Percentiles rank a stretch among this genome's conserved stretches.
phyloP scores from a whole-genome alignment of 1,139 yeast species.

The Taphrina wiesneri region DNA sequence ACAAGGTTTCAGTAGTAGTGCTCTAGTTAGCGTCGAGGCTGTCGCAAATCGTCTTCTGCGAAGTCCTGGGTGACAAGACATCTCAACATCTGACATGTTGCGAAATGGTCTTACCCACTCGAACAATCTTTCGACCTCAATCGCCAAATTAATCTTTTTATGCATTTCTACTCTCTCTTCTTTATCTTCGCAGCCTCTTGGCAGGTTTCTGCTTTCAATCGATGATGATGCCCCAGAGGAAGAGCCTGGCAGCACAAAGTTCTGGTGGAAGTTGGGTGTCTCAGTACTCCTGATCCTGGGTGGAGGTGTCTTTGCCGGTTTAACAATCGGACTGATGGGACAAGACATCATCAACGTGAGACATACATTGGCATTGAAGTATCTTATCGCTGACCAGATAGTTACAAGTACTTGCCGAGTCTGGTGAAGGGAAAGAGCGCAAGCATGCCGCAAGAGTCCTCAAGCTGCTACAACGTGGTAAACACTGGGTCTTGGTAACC shows the following conservation, averaged over 20 bases:
- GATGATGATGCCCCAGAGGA: constrained; percentile 28
- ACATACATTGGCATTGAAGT: background rate
- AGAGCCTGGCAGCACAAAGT: constrained; percentile 40
- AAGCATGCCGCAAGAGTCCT: constrained; percentile 74
- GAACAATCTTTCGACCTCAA: constrained; percentile 1
- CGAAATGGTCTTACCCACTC: constrained; percentile 8
- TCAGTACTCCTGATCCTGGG: constrained; percentile 72
- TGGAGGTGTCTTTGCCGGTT: constrained; percentile 96
- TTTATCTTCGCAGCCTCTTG: constrained; percentile 15
- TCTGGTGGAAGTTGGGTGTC: constrained; percentile 58
- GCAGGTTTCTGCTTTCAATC: background rate
- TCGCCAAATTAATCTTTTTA: background rate
- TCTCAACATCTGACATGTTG: background rate
- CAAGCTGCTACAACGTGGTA: constrained; percentile 71
- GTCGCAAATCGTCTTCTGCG: no score
- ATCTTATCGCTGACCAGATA: constrained; percentile 38
- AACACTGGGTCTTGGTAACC: constrained; percentile 97
- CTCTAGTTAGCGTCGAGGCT: no score
- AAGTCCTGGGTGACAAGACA: no score
- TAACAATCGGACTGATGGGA: constrained; percentile 94
- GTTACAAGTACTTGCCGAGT: constrained; percentile 49
- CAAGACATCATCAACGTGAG: constrained; percentile 63
- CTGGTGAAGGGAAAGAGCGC: constrained; percentile 61
- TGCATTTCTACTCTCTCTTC: constrained; percentile 13
- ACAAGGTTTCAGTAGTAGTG: background rate